Base-by-base conservation (phyloP, 2,329 filamentous ascomycete species). In the Botrytis aclada region DNA sequence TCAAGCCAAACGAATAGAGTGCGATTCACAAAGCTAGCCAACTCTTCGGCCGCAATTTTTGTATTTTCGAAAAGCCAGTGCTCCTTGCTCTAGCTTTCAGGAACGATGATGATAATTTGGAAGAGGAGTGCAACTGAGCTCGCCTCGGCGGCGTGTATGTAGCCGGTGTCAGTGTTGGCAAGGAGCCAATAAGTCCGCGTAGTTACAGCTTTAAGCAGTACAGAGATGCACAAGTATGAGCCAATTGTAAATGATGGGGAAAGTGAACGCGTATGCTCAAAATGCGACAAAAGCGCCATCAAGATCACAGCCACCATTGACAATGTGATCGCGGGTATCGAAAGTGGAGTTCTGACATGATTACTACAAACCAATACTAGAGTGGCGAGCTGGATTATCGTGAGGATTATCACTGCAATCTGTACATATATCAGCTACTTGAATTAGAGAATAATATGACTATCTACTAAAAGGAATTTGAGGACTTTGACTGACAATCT, bases 31-130 rank as follows among this genome's bases (percentile, higher is more conserved):
- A 64, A 74, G 84, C 77, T 45, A 84, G 77, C 14, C 80, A 78
- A 56, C 80, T 81, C 60, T 83, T 76, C 83, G 82, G 84, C 73
- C 80, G 80, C 71, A 83, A 81, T 34, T 83, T 76, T 34, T 79
- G 80, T n/a, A 80, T 80, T 72, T 77, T 81, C 54, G 83, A 82
- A 9, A 84, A 74, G n/a, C 83, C 82, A 72, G 82, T 82, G 0
- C 79, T 81, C 0, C 78, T 79, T 58, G 3, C 56, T 58, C 56
- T 29, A 58, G 56, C 72, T 84, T 83, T 6, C 83, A 82, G 18
- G 81, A 80, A n/a, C 75, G 74, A 69, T 75, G 32, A 32, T 77
- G 73, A 70, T 80, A 77, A 77, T 67, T 47, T 74, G 76, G 29
- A 80, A 73, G 75, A 84, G 85, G 47, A 83, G 70, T 10, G 74